Percentiles rank a stretch among this genome's conserved stretches.
phyloP scores from a whole-genome alignment of 1,284 basidiomycete species.

The Sporisorium iseilematis-ciliati region DNA sequence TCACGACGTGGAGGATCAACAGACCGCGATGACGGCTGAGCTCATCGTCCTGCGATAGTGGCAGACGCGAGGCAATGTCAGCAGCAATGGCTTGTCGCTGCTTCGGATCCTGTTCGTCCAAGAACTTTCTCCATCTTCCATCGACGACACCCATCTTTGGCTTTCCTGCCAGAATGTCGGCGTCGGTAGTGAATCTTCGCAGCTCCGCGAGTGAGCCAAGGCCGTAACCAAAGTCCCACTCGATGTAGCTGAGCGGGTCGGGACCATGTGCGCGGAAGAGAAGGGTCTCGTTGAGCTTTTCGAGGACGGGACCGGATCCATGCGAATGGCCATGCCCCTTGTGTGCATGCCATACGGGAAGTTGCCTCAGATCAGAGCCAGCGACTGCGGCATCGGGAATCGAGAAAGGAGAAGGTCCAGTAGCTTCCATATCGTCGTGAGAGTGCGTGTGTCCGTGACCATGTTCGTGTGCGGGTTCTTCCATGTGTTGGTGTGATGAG shows the following conservation, averaged over 20 bases:
- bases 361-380: conserved; percentile 16
- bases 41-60: conserved; percentile 15
- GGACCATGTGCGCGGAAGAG: conserved; percentile 62
- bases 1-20: conserved; percentile 42
- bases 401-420: conserved; percentile 23
- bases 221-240: conserved; percentile 65
- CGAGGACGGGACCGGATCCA: conserved; percentile 31
- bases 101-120: conserved; percentile 46
- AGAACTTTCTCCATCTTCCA: conserved; percentile 62
- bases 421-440: conserved; percentile 10
- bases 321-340: conserved; percentile 49
- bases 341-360: conserved; percentile 34
- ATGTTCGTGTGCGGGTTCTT: conserved; percentile 4
- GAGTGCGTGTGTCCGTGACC: conserved; percentile 6
- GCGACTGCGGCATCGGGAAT: conserved; percentile 20
- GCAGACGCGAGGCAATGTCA: conserved; percentile 44
- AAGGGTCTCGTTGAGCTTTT: conserved; percentile 59
- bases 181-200: conserved; percentile 48
- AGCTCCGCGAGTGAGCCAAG: conserved; percentile 47
- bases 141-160: conserved; percentile 58
- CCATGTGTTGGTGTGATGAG: neutral
- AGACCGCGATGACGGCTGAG: conserved; percentile 48
- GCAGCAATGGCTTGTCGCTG: conserved; percentile 37
- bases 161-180: conserved; percentile 34
- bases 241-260: conserved; percentile 66